Percentiles rank a stretch among this genome's conserved stretches.
Evolutionary conservation across 176 grass and related monocot species (phyloP).

Genomic region (barley (Hordeum vulgare)): DNA sequence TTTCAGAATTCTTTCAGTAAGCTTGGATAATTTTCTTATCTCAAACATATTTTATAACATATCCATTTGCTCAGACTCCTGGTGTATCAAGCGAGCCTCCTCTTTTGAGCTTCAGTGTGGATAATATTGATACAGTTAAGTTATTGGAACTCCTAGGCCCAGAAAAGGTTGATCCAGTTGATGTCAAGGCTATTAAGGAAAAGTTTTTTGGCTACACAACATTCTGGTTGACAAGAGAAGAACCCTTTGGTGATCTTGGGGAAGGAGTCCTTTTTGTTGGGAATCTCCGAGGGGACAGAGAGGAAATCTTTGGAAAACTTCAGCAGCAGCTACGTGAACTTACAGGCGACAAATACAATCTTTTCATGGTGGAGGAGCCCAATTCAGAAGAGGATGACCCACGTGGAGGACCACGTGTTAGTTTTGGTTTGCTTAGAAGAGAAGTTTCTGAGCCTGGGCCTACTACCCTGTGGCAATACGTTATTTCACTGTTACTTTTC

Average conservation of each 20-base stretch:
- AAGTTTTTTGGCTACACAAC: conserved; percentile 97
- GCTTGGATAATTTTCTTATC: neutral
- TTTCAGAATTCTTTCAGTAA: neutral
- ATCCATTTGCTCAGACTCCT: conserved; percentile 42
- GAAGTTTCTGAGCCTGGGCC: conserved; percentile 95
- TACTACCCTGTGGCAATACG: conserved; percentile 97
- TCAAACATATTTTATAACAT: conserved; percentile 8
- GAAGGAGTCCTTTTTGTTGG: conserved; percentile 95
- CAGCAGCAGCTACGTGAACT: conserved; percentile 59
- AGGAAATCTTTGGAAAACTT: conserved; percentile 87
- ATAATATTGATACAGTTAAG: conserved; percentile 86
- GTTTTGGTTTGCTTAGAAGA: conserved; percentile 88
- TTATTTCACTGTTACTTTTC: conserved; percentile 89
- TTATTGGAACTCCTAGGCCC: conserved; percentile 88
- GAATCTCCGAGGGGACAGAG: conserved; percentile 79
- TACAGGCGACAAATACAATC: conserved; percentile 83
- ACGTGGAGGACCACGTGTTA: conserved; percentile 84
- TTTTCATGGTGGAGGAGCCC: conserved; percentile 97
- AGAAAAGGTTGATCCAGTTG: conserved; percentile 83
- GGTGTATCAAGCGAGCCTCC: conserved; percentile 43
- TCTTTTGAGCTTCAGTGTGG: conserved; percentile 45
- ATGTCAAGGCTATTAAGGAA: conserved; percentile 89
- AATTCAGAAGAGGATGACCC: conserved; percentile 89
- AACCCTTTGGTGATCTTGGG: conserved; percentile 91
- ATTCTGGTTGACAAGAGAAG: conserved; percentile 98